A percentile compares a stretch with the other conserved stretches of the same genome.
These are phyloP conservation scores for Pseudocercospora fuligena DNA, from an alignment of 2,329 filamentous ascomycete genomes.

Conservation along the genomic window DNA sequence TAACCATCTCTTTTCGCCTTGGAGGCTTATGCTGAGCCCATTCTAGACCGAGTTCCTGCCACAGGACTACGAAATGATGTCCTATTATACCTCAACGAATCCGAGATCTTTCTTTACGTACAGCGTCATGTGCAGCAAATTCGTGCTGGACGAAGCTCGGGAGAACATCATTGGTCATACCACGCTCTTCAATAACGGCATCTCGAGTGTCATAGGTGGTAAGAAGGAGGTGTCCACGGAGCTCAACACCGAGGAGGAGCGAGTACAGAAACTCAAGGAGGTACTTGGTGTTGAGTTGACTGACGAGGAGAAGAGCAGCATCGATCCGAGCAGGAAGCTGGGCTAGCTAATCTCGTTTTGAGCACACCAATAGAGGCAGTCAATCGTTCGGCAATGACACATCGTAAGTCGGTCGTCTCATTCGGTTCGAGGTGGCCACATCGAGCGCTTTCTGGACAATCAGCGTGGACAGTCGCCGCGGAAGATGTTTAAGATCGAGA, in stretches of 20 bases:
- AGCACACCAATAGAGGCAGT: neutral
- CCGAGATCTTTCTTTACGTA: slow-evolving; percentile 60
- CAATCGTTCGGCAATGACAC: neutral
- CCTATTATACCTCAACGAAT: slow-evolving; percentile 59
- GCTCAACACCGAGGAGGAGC: slow-evolving; percentile 50
- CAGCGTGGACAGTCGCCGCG: too few relatives aligned
- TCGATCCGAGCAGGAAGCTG: slow-evolving; percentile 20
- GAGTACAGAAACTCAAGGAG: slow-evolving; percentile 50
- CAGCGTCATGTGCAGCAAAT: slow-evolving; percentile 59
- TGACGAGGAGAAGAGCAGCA: slow-evolving; percentile 22
- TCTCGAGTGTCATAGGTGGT: slow-evolving; percentile 53
- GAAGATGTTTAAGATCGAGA: too few relatives aligned
- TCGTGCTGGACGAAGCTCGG: slow-evolving; percentile 53
- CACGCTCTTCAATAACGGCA: slow-evolving; percentile 48
- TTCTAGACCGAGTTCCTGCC: slow-evolving; percentile 61
- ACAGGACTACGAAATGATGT: slow-evolving; percentile 66
- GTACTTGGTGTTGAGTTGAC: slow-evolving; percentile 49
- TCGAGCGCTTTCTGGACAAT: neutral
- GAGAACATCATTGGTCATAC: slow-evolving; percentile 45
- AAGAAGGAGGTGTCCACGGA: slow-evolving; percentile 47
- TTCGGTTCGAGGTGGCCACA: neutral
- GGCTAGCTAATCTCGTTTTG: neutral
- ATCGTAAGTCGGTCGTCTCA: neutral
- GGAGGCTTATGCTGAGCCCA: neutral
- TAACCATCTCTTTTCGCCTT: neutral